Evolutionary conservation across 2,329 filamentous ascomycete species (phyloP).

Genomic region (Elsinoe ampelina): DNA sequence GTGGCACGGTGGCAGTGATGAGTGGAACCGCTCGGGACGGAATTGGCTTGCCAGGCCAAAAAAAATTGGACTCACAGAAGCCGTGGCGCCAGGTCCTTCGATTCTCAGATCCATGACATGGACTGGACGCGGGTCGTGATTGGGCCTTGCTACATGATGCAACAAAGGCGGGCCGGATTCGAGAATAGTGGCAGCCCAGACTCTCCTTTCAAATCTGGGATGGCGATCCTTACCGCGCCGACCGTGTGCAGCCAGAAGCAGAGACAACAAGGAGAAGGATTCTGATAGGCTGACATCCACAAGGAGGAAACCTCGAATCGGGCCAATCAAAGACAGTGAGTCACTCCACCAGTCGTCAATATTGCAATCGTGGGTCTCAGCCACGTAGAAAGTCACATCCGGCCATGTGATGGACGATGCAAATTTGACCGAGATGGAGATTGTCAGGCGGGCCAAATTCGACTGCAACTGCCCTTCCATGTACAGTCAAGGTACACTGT

Average conservation of each 20-base stretch:
- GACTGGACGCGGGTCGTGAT: background rate
- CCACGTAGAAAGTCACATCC: slow-evolving; percentile 2
- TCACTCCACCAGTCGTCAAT: slow-evolving; percentile 1
- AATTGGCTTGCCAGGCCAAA: background rate
- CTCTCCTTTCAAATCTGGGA: background rate
- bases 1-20: too few relatives aligned
- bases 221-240: slow-evolving; percentile 11
- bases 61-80: background rate
- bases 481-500: background rate
- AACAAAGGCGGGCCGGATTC: slow-evolving; percentile 6
- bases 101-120: slow-evolving; percentile 12
- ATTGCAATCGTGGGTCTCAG: slow-evolving; percentile 6
- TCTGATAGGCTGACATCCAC: slow-evolving; percentile 3
- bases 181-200: slow-evolving; percentile 10
- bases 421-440: slow-evolving; percentile 10
- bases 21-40: background rate
- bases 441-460: slow-evolving; percentile 2
- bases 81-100: background rate
- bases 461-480: background rate
- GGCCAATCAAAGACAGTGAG: background rate
- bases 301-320: slow-evolving; percentile 7
- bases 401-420: background rate
- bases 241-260: background rate
- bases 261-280: slow-evolving; percentile 4
- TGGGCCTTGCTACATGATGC: slow-evolving; percentile 11